phyloP scores from a whole-genome alignment of 2,329 filamentous ascomycete genomes.

The Tetracladium maxilliforme region DNA sequence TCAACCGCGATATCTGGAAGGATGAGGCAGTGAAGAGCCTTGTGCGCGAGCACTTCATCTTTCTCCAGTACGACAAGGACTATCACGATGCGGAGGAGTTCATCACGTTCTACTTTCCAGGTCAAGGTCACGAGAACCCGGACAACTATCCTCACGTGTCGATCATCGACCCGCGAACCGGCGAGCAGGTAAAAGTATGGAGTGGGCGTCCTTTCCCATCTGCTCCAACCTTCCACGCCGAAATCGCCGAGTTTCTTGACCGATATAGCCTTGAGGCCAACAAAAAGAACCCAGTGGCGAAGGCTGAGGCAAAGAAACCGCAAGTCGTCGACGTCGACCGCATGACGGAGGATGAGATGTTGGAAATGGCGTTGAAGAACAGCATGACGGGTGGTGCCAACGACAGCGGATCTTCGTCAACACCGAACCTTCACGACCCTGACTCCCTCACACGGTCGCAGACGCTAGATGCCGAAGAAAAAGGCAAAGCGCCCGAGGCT shows the following conservation, averaged over 20 bases:
- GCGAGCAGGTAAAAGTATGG: constrained; percentile 96
- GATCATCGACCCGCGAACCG: constrained; percentile 88
- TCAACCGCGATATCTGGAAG: constrained; percentile 96
- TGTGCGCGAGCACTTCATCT: constrained; percentile 84
- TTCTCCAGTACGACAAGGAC: constrained; percentile 85
- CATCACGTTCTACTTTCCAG: constrained; percentile 77
- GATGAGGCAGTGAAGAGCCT: constrained; percentile 65
- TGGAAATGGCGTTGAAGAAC: constrained; percentile 84
- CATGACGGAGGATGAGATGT: constrained; percentile 95
- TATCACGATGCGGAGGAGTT: constrained; percentile 68
- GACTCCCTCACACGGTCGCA: constrained; percentile 72
- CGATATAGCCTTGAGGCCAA: constrained; percentile 80
- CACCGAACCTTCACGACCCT: constrained; percentile 60
- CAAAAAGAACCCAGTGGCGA: constrained; percentile 86
- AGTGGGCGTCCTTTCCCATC: constrained; percentile 68
- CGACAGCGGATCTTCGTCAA: constrained; percentile 18
- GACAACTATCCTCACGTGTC: constrained; percentile 92
- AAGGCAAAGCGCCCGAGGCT: constrained; percentile 7
- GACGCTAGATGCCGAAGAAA: constrained; percentile 25
- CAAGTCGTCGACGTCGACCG: constrained; percentile 64
- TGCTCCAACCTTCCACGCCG: constrained; percentile 70
- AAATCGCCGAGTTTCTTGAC: constrained; percentile 92
- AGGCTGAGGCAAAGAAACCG: constrained; percentile 53
- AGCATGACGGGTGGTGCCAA: constrained; percentile 50
- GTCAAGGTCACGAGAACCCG: constrained; percentile 60